Base-by-base conservation (phyloP, 176 grass and related monocot species). In the Ananas comosus region DNA sequence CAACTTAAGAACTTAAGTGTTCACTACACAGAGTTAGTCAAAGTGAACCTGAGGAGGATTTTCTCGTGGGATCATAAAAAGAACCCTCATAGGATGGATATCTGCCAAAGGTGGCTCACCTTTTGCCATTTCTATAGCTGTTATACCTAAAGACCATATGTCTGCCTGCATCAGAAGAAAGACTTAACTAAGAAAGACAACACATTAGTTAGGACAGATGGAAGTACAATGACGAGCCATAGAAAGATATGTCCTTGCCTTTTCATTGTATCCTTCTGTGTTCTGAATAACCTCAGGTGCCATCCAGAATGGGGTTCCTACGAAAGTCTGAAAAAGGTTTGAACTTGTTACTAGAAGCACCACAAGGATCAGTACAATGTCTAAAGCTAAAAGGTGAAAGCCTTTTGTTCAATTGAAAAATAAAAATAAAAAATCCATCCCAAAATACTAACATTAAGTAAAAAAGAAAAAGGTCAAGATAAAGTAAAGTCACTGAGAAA, bases 61-160 rank as follows among this genome's bases (percentile, higher is more conserved):
- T 90, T 99, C 94, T 80, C 94, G 84, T 23, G 94, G 94, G 83
- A 99, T 99, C 85, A 99, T 99, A 76, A 99, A 99, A 86, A 99
- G 94, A 90, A 99, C 94, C 86, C 94, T 92, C 90, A 99, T 99
- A 47, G 94, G 94, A 93, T 99, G 94, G 72, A 99, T 90, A 77
- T 99, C 94, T 66, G 94, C 94, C 85, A 99, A 86, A 72, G 94
- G 94, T 51, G 94, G 90, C 81, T 99, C 94, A 69, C 94, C 94
- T 99, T 99, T 99, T 73, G 94, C 94, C 87, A 99, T 99, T 93
- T 99, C 94, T 83, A 99, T 99, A 80, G 87, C 94, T 79, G 94
- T 99, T 75, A 99, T 99, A 83, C 94, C 94, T 86, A 99, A 81
- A 72, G 94, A 99, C 94, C 94, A 99, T 78, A 99, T 91, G 88